Percentiles rank a stretch among this genome's conserved stretches.
These are phyloP conservation scores for Dianthus caryophyllus DNA, from an alignment of 148 eudicot species.

Conservation along the genomic window DNA sequence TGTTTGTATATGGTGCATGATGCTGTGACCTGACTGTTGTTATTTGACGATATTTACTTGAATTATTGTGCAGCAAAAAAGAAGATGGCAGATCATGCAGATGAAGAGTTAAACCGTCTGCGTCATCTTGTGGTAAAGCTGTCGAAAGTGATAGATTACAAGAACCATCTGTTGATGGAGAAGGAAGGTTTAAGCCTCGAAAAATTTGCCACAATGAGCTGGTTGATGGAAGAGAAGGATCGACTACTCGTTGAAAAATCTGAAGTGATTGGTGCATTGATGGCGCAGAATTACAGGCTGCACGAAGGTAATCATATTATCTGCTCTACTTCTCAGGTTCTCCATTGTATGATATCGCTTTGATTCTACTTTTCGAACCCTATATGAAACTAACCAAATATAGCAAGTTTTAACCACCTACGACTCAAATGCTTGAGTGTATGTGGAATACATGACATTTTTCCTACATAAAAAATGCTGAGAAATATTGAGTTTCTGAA, in stretches of 20 bases:
- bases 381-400: no score
- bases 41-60: neutral
- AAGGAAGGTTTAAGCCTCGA: conserved; percentile 26
- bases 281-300: conserved; percentile 24
- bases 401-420: no score
- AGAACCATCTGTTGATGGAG: conserved; percentile 29
- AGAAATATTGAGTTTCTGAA: neutral
- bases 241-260: conserved; percentile 28
- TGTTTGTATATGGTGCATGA: no score
- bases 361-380: no score
- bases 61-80: conserved; percentile 1
- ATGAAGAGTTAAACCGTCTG: conserved; percentile 9
- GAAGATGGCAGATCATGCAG: conserved; percentile 14
- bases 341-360: neutral
- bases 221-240: conserved; percentile 27
- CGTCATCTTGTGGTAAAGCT: conserved; percentile 18
- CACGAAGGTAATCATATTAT: conserved; percentile 22
- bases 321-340: no score
- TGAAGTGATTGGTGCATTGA: conserved; percentile 23
- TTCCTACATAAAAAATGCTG: neutral
- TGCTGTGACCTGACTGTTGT: no score
- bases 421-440: no score
- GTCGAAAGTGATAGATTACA: conserved; percentile 25
- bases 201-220: conserved; percentile 19
- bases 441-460: no score